Evolutionary conservation across 176 grass and related monocot species (phyloP).

Genomic region (Aegilops sharonensis): DNA sequence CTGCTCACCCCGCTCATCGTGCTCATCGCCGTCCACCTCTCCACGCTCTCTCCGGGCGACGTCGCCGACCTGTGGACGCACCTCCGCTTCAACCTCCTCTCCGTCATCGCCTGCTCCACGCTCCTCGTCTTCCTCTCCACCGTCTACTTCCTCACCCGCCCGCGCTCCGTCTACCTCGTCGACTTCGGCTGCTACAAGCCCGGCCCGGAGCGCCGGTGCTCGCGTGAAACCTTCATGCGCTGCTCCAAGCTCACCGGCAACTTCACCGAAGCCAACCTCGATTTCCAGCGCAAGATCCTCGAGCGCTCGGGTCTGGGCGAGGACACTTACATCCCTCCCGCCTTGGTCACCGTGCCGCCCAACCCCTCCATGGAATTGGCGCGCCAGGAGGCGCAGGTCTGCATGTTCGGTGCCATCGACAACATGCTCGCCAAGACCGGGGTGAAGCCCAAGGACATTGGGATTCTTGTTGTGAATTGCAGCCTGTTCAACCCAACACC

Average conservation of each 20-base stretch:
- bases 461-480: slow-evolving; percentile 76
- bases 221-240: slow-evolving; percentile 63
- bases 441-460: slow-evolving; percentile 71
- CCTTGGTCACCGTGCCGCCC: slow-evolving; percentile 55
- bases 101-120: slow-evolving; percentile 59
- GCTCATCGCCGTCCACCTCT: slow-evolving; percentile 55
- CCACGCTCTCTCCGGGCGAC: slow-evolving; percentile 59
- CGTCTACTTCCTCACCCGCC: slow-evolving; percentile 66
- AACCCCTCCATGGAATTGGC: slow-evolving; percentile 69
- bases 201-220: slow-evolving; percentile 42
- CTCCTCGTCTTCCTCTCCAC: slow-evolving; percentile 82
- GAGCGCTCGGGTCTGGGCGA: slow-evolving; percentile 76
- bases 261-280: slow-evolving; percentile 63
- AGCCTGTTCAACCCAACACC: slow-evolving; percentile 90
- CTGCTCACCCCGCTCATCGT: slow-evolving; percentile 59
- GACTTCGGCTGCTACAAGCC: slow-evolving; percentile 92
- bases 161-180: slow-evolving; percentile 62
- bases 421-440: slow-evolving; percentile 69
- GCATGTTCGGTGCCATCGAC: slow-evolving; percentile 88
- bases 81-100: slow-evolving; percentile 70
- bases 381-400: slow-evolving; percentile 52
- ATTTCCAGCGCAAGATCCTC: slow-evolving; percentile 87
- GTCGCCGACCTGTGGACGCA: slow-evolving; percentile 56
- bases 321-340: slow-evolving; percentile 66
- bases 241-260: slow-evolving; percentile 43